phyloP scores from a whole-genome alignment of 2,329 filamentous ascomycete genomes.

The Ophiostoma sp. region DNA sequence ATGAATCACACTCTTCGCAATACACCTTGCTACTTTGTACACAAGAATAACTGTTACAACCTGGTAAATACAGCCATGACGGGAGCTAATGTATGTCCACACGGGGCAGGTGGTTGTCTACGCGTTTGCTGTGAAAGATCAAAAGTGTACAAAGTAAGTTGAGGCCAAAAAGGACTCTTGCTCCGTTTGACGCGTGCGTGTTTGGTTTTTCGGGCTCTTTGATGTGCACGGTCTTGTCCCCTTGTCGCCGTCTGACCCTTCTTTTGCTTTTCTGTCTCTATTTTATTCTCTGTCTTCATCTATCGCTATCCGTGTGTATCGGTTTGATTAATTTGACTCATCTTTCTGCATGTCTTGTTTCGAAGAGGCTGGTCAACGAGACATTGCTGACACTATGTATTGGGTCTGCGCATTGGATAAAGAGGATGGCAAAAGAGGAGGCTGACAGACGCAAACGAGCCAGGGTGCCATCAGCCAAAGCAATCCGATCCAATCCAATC shows the following conservation, averaged over 20 bases:
- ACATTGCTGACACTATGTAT: neutral
- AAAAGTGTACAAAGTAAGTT: neutral
- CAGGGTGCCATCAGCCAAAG: neutral
- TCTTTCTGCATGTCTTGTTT: conserved; percentile 2
- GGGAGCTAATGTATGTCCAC: conserved; percentile 6
- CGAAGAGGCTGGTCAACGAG: neutral
- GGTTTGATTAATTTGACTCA: neutral
- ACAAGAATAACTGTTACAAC: neutral
- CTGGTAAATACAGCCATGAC: neutral
- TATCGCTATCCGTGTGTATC: neutral
- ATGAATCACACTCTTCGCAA: neutral
- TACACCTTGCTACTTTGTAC: neutral
- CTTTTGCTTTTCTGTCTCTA: neutral
- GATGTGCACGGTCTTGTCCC: neutral
- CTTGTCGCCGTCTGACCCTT: neutral
- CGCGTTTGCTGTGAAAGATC: neutral
- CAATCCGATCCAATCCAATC: neutral
- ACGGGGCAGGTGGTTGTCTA: conserved; percentile 3
- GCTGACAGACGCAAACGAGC: neutral
- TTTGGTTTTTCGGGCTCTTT: neutral
- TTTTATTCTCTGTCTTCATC: neutral
- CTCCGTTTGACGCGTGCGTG: neutral
- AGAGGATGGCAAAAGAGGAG: neutral
- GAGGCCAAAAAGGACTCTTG: neutral
- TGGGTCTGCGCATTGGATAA: neutral